Base-by-base conservation (phyloP, 345 rosid species). In the Excoecaria cochinchinensis region DNA sequence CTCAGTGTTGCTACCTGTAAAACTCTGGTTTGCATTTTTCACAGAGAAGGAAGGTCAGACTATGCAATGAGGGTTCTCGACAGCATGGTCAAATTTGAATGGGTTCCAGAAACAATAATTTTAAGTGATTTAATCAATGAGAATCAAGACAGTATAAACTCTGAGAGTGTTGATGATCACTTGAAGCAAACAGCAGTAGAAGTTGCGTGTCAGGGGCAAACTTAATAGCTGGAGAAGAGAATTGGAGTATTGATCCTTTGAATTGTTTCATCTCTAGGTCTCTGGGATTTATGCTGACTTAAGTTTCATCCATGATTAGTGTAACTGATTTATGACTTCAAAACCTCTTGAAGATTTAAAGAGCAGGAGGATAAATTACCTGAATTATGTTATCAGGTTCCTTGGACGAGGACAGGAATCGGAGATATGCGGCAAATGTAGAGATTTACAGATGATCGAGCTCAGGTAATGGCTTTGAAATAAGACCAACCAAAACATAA, bases 51-150 rank as follows among this genome's bases (percentile, higher is more conserved):
- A 67, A 80, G 46, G 70, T 72, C 51, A 40, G 90, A 86, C 21
- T 79, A 83, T 73, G 97, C 93, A 67, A 85, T 69, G 70, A 82
- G 72, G 65, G 82, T 89, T 81, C 72, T 83, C 71, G 88, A 90
- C 82, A 79, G 78, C 53, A 79, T 91, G 85, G 78, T 84, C 57
- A 79, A 75, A 73, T 85, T 83, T 62, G 76, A 83, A 71, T 89
- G 91, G 81, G 79, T 90, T 64, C 85, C 87, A 62, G 82, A 82
- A 22, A 80, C 90, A 55, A 81, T 79, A 58, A 78, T 24, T 77
- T 44, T 87, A 70, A 74, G 53, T 68, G 84, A 81, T 72, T 24
- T 86, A 4, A 25, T 74, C 38, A 72, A 69, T 36, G 71, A 72
- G 65, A 66, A 64, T 69, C 71, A 63, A 65, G 64, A 70, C 67